Base-by-base conservation (phyloP, 495 filamentous ascomycete species). In the Talaromyces liani region DNA sequence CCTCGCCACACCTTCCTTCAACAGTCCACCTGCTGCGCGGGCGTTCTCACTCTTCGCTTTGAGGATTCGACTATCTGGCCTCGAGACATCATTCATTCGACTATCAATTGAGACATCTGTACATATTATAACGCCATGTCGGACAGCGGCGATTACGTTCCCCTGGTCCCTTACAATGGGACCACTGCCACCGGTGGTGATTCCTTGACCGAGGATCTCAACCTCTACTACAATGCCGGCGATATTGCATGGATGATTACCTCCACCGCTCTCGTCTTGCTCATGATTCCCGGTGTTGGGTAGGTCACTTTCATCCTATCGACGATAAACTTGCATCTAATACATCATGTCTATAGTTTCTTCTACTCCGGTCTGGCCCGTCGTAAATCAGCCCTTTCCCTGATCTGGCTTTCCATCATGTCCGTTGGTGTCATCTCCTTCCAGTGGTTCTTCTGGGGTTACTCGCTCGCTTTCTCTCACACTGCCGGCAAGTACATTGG, bases 381-480 rank as follows among this genome's bases (percentile, higher is more conserved):
- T 64, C 84, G 94, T 71, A 98, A 98, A 81, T 96, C 92, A 1
- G 94, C 94, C 14, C 84, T 98, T 62, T 91, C 92, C 7, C 80
- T 98, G 67, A 92, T 98, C 75, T 97, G 92, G 92, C 86, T 97
- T 20, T 92, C 92, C n/a, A 81, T 98, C 72, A 96, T 97, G 89
- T 87, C 92, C n/a, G 87, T 89, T 22, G 92, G 90, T 16, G 87
- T 98, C 56, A 87, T 91, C 9, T 88, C 87, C 25, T 96, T 98
- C 79, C 93, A 98, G 75, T 98, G 94, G 93, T 98, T 98, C 82
- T 96, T 98, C 83, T 98, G 93, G 94, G 94, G 94, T 45, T 98
- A 93, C 73, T 96, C 92, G 3, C 80, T 98, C 36, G 85, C 93
- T 53, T 98, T 97, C 80, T 95, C 91, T 27, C 91, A 96, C 73